Conservation (phyloP, 2,329 filamentous ascomycete genomes). For the Claviceps citrina region DNA sequence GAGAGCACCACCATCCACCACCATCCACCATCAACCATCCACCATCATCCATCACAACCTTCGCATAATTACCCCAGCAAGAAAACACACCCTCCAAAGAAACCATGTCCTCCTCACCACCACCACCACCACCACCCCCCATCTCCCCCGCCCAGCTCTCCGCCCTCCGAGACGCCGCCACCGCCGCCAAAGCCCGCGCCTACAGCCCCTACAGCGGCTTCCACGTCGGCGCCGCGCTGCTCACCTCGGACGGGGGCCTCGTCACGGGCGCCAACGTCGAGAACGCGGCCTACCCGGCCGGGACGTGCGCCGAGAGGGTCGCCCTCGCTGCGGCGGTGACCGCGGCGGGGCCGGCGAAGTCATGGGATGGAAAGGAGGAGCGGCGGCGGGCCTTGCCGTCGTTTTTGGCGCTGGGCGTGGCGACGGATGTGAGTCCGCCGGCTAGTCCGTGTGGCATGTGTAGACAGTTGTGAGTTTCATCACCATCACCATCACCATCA, state of each 20-base stretch:
- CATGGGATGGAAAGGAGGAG: background rate
- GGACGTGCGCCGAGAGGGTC: slow-evolving; percentile 91
- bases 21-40: too few species aligned
- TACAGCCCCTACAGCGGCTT: slow-evolving; percentile 94
- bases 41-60: too few species aligned
- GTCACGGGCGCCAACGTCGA: slow-evolving; percentile 69
- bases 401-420: slow-evolving; percentile 65
- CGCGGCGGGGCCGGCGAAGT: slow-evolving; percentile 24
- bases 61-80: too few species aligned
- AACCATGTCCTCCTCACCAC: too few species aligned
- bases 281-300: slow-evolving; percentile 83
- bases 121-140: background rate
- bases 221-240: slow-evolving; percentile 70
- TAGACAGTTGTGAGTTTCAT: slow-evolving; percentile 66
- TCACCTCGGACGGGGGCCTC: slow-evolving; percentile 32
- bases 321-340: slow-evolving; percentile 68
- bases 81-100: background rate
- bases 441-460: slow-evolving; percentile 89
- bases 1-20: too few species aligned
- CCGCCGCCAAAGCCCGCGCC: slow-evolving; percentile 58
- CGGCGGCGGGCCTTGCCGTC: too few species aligned
- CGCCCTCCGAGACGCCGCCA: slow-evolving; percentile 42
- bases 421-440: slow-evolving; percentile 58
- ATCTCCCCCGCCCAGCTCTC: slow-evolving; percentile 38
- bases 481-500: too few species aligned